These are phyloP conservation scores for Epichloe festucae DNA, from an alignment of 2,329 filamentous ascomycete species.

Conservation along the genomic window DNA sequence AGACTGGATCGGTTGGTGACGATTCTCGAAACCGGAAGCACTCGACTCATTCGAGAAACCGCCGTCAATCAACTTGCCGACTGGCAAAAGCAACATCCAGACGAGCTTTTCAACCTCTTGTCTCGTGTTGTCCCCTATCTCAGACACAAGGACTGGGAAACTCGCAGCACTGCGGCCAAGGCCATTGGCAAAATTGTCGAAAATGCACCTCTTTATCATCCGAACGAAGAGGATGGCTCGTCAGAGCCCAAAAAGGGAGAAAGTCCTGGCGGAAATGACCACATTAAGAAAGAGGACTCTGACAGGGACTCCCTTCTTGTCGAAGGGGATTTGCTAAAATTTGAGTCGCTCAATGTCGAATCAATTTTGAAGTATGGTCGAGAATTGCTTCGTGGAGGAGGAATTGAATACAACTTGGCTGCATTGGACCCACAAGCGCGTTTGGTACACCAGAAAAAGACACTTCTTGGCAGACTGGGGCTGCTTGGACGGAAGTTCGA, in stretches of 20 bases:
- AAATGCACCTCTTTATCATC: slow-evolving; percentile 77
- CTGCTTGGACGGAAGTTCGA: slow-evolving; percentile 74
- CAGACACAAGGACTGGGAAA: slow-evolving; percentile 93
- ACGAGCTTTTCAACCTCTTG: slow-evolving; percentile 92
- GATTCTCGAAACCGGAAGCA: slow-evolving; percentile 94
- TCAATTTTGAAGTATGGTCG: slow-evolving; percentile 74
- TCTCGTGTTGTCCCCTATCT: slow-evolving; percentile 92
- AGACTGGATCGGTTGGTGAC: slow-evolving; percentile 79
- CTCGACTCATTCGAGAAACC: slow-evolving; percentile 87
- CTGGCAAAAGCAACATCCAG: slow-evolving; percentile 94
- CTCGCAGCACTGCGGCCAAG: slow-evolving; percentile 81
- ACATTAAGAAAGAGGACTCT: slow-evolving; percentile 50
- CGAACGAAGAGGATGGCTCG: slow-evolving; percentile 59
- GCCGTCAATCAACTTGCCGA: slow-evolving; percentile 94
- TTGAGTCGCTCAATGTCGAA: slow-evolving; percentile 64
- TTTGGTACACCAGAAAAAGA: slow-evolving; percentile 81
- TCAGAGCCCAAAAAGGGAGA: slow-evolving; percentile 29
- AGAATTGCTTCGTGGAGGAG: slow-evolving; percentile 70
- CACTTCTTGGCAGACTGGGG: slow-evolving; percentile 66
- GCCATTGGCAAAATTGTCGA: slow-evolving; percentile 89
- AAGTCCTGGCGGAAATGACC: slow-evolving; percentile 20
- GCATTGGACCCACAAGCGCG: slow-evolving; percentile 70
- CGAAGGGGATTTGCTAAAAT: slow-evolving; percentile 52
- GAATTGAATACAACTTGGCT: slow-evolving; percentile 74
- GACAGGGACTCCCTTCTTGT: slow-evolving; percentile 29